Evolutionary conservation across 23 red algal species (phyloP).

Genomic region (Chondrus crispus): DNA sequence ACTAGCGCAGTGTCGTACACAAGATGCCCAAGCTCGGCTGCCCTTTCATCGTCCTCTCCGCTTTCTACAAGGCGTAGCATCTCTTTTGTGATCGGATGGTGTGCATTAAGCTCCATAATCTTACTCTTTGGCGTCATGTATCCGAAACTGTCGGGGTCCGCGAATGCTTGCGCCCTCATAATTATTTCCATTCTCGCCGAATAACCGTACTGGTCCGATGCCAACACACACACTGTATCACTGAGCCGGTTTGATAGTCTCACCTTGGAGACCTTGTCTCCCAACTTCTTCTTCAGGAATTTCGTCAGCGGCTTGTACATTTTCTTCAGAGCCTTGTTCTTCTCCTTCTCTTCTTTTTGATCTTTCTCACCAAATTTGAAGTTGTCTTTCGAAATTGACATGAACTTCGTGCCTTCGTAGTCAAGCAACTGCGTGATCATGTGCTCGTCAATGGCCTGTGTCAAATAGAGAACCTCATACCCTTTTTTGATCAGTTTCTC

Average conservation of each 20-base stretch:
- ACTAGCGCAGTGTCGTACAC: constrained; percentile 86
- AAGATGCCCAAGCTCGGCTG: constrained; percentile 55
- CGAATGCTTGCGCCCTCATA: constrained; percentile 85
- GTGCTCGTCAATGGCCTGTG: constrained; percentile 92
- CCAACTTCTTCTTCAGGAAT: constrained; percentile 64
- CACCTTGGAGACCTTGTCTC: constrained; percentile 81
- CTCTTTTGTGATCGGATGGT: constrained; percentile 73
- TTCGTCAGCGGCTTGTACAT: constrained; percentile 76
- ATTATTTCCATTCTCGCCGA: constrained; percentile 87
- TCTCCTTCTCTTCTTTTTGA: constrained; percentile 65
- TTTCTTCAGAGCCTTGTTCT: constrained; percentile 61
- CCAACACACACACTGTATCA: constrained; percentile 68
- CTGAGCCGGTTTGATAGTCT: constrained; percentile 73
- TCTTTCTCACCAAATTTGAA: constrained; percentile 85
- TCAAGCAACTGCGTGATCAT: constrained; percentile 76
- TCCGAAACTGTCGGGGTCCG: constrained; percentile 70
- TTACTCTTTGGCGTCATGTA: constrained; percentile 75
- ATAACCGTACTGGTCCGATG: constrained; percentile 77
- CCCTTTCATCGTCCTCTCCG: constrained; percentile 38
- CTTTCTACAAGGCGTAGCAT: constrained; percentile 21
- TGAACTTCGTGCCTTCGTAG: constrained; percentile 81
- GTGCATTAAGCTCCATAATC: constrained; percentile 87
- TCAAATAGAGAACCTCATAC: constrained; percentile 87
- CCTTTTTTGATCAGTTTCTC: constrained; percentile 78
- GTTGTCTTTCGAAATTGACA: constrained; percentile 77